Evolutionary conservation across 2,329 filamentous ascomycete genomes (phyloP), one percentile per base, ranked within the genome.

Genomic region (Verruconis gallopava): DNA sequence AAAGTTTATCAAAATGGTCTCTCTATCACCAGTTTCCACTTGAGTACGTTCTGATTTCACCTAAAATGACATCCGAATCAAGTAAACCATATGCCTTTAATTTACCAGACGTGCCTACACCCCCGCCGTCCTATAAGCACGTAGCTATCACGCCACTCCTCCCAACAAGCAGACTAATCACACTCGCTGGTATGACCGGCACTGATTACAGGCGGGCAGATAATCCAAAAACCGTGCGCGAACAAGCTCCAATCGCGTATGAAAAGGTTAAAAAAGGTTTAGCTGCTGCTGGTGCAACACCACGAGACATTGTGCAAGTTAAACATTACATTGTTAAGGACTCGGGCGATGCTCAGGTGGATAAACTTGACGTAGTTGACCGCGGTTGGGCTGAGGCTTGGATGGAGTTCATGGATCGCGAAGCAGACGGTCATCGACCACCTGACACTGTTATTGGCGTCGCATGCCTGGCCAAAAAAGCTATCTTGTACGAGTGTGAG

Each of bases 381-480:
- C 28, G 47, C 3, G 58, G 54, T 1, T 60, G 57, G 58, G 56
- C 49, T 19, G 47, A 55, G 2, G 32, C 51, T 5, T 60, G 58
- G 58, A 55, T 55, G 2, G 49, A 57, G 21, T 60, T 56, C 34
- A 59, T 60, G 58, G 55, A 60, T 38, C 40, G 45, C 15, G 50
- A 59, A 28, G 50, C 33, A 3, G 48, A 51, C 11, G 56, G 57
- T 11, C 56, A 60, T 46, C 50, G 53, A 33, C 57, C 57, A 3
- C 57, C 57, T n/a, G 57, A 59, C 43, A 60, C 57, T 4, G 57
- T 60, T 4, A 22, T 60, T 3, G 57, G 57, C 1, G 57, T 60
- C 37, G 55, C 56, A 13, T 51, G 51, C 38, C 45, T 60, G 44
- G 55, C 57, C 20, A 50, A 49, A 46, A 51, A 51, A 28, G 49